Base-by-base conservation (phyloP, 441 rosid genomes). In the Gossypium laxum region DNA sequence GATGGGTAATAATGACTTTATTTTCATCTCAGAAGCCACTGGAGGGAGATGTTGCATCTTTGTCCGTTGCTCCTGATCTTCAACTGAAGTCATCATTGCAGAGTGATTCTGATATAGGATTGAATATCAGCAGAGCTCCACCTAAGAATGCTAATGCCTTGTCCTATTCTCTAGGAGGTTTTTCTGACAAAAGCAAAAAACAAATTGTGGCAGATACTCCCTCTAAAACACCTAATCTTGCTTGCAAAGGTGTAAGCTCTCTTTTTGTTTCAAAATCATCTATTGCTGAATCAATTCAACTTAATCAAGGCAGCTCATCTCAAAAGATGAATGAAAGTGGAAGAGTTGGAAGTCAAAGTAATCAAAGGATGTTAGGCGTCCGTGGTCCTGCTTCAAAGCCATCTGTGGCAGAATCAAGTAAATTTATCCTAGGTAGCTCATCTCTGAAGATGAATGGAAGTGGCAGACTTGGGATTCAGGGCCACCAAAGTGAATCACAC, bases 231-330 rank as follows among this genome's bases (percentile, higher is more conserved):
- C 87, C 80, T 18, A 50, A 72, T 12, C 55, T 69, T 47, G 82
- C 82, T 78, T 85, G 88, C 38, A 83, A 78, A 85, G 86, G 83
- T 48, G 79, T 80, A 70, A 78, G 50, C 73, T 73, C 81, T 64
- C 63, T 73, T 63, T 75, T 86, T 59, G 56, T 15, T 70, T 45
- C 41, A 72, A 82, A 82, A 62, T 76, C 85, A 6, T 21, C 71
- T 26, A 41, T 71, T 12, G 41, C 67, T 79, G 82, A 82, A 69
- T 75, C 85, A 55, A 76, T 51, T 74, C 70, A 73, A 68, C 73
- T 76, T 15, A 72, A 67, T 50, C 74, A 17, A 64, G 69, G 76
- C 22, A 79, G 70, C 71, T 79, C 76, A 72, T 79, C 84, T 61
- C 51, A 77, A 7, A 81, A 76, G 74, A 73, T 72, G 76, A 82